Conservation (phyloP, 1,284 basidiomycete species). For the Leccinum insolens region DNA sequence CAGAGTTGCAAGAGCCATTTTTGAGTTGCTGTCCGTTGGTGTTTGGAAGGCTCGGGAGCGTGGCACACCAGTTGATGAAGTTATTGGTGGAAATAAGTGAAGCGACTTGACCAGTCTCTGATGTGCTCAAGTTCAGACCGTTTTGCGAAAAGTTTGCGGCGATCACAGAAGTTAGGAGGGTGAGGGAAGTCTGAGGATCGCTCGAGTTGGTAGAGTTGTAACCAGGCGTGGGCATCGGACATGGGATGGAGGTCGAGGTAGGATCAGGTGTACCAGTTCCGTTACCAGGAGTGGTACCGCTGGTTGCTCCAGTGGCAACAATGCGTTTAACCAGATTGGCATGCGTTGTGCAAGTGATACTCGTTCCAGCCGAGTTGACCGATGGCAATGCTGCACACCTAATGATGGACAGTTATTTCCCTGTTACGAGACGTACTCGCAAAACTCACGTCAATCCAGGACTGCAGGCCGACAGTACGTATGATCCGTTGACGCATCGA, state of each 20-base stretch:
- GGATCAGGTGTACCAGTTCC: conserved; percentile 1
- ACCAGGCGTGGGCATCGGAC: neutral
- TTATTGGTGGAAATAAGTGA: conserved; percentile 54
- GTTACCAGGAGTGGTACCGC: conserved; percentile 17
- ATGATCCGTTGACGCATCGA: conserved; percentile 52
- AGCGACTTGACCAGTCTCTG: conserved; percentile 40
- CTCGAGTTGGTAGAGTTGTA: conserved; percentile 27
- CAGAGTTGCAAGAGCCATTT: conserved; percentile 58
- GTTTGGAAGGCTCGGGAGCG: conserved; percentile 35
- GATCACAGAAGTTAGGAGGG: conserved; percentile 49
- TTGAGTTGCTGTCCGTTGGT: conserved; percentile 48
- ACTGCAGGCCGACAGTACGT: conserved; percentile 45
- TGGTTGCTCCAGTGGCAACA: conserved; percentile 40
- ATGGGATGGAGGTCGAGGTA: neutral
- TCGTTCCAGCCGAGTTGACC: neutral
- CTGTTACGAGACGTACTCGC: neutral
- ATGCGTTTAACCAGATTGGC: conserved; percentile 43
- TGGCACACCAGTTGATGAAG: conserved; percentile 54
- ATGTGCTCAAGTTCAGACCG: conserved; percentile 42
- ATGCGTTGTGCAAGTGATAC: conserved; percentile 32
- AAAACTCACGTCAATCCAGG: conserved; percentile 44
- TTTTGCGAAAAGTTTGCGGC: conserved; percentile 47
- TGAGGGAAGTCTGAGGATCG: conserved; percentile 42
- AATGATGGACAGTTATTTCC: neutral
- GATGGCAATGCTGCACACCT: neutral